These are phyloP conservation scores for Annulohypoxylon maeteangense DNA, from an alignment of 495 filamentous ascomycete genomes.

Conservation along the genomic window DNA sequence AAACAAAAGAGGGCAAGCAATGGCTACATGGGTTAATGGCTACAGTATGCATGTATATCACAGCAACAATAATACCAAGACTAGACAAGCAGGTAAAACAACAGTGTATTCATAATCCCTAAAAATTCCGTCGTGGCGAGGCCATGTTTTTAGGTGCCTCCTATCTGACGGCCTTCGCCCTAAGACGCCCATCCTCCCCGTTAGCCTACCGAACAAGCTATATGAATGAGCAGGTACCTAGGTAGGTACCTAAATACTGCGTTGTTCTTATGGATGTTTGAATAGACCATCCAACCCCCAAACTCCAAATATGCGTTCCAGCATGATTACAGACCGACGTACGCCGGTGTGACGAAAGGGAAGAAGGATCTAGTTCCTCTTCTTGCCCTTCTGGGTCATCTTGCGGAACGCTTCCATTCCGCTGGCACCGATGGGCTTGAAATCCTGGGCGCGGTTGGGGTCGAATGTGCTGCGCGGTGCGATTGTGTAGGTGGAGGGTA, in stretches of 20 bases:
- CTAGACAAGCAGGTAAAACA: background rate
- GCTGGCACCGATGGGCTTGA: conserved; percentile 73
- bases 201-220: background rate
- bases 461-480: conserved; percentile 73
- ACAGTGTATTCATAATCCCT: background rate
- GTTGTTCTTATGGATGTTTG: too few relatives aligned
- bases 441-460: conserved; percentile 48
- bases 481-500: conserved; percentile 82
- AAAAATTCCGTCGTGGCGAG: background rate
- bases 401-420: conserved; percentile 84
- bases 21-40: background rate
- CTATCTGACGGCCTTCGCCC: background rate
- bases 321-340: background rate
- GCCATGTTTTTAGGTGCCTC: background rate
- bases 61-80: background rate
- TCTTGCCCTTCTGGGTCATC: conserved; percentile 78
- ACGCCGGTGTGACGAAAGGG: background rate
- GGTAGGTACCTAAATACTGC: background rate
- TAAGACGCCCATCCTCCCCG: background rate
- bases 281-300: background rate
- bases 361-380: conserved; percentile 48
- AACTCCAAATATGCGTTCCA: conserved; percentile 10
- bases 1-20: background rate
- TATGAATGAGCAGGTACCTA: background rate
- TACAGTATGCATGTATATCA: background rate